Base-by-base conservation (phyloP, 148 eudicot genomes). In the Fagopyrum esculentum region DNA sequence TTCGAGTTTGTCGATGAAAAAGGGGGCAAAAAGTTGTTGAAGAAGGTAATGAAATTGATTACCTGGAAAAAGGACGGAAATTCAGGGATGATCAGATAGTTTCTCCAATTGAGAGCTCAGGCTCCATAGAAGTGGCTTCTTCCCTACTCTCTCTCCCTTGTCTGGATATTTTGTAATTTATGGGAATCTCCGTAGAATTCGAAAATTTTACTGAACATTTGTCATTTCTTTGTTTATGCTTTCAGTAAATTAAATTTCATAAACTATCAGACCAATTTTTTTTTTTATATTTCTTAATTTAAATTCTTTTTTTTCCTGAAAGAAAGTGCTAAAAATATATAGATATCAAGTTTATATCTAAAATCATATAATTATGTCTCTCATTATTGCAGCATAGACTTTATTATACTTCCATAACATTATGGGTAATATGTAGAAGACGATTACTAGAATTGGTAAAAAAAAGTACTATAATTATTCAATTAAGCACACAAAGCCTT, bases 31-130 rank as follows among this genome's bases (percentile, higher is more conserved):
- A 22, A 57, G 63, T 7, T 57, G 26, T 19, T 57, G 30, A 12
- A 35, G 69, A 30, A 63, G 45, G 16, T 30, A 63, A 63, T 63
- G 69, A 63, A 63, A 63, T 63, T 63, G 69, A 63, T 29, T 63
- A 63, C 69, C 69, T 63, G 69, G 11, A 63, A 30, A 63, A 63
- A 35, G 69, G 69, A 63, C 45, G 69, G 45, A 5, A 45, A 63
- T 26, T 26, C 43, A 26, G 45, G 69, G 43, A 61, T 29, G 69
- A 63, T 63, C 45, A 63, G 44, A 30, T 13, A 63, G 45, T 26
- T 63, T 63, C 45, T 63, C 69, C 69, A 45, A 63, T 63, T 30
- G 69, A 63, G 35, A 30, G 69, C 69, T 29, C 69, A 30, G 69
- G 45, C 40, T 60, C 66, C 66, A 17, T 56, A 56, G 29, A 6